A percentile compares a stretch with the other conserved stretches of the same genome.
phyloP scores from a whole-genome alignment of 202 grass and related monocot species.

The Cymbopogon flexuosus region DNA sequence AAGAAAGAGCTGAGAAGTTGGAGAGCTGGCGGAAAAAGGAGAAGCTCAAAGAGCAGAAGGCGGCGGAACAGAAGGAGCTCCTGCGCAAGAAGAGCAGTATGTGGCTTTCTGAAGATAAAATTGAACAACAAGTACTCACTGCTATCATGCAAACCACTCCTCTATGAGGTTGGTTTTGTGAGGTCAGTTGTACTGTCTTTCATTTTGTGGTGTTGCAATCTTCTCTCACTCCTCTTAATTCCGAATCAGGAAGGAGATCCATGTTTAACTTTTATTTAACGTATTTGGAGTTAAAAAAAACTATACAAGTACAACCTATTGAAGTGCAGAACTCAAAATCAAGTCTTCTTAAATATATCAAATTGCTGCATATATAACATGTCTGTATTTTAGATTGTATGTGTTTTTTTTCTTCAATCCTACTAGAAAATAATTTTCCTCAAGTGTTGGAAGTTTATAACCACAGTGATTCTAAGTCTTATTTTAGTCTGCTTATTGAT shows the following conservation, averaged over 20 bases:
- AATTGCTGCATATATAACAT: background rate
- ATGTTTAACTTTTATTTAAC: background rate
- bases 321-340: background rate
- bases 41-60: conserved; percentile 47
- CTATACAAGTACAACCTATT: background rate
- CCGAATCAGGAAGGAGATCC: background rate
- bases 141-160: conserved; percentile 21
- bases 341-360: background rate
- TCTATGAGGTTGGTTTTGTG: conserved; percentile 2
- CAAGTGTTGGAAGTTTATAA: background rate
- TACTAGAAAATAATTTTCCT: background rate
- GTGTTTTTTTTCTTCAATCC: background rate
- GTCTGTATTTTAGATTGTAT: background rate
- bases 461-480: background rate
- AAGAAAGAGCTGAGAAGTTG: conserved; percentile 73
- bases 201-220: background rate
- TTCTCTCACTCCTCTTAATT: background rate
- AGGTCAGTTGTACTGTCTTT: conserved; percentile 2
- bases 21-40: conserved; percentile 67
- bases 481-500: background rate
- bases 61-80: conserved; percentile 48
- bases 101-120: conserved; percentile 65
- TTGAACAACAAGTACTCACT: conserved; percentile 30
- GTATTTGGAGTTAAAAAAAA: background rate
- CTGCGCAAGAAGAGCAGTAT: conserved; percentile 58